Evolutionary conservation across 75 land plant species (phyloP).

Genomic region (Pinus albicaulis): DNA sequence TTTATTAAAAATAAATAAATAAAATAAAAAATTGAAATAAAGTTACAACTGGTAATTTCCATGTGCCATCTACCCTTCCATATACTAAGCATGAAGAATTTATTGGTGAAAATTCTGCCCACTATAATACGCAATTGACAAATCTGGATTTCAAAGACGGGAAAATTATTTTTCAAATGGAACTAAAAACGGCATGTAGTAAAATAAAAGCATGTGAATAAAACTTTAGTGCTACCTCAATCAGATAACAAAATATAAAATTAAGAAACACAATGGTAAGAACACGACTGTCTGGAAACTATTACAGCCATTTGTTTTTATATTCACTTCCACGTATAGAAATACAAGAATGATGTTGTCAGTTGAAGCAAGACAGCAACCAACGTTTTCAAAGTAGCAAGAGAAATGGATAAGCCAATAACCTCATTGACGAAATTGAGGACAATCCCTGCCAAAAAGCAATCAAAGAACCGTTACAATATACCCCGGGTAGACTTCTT

Average conservation of each 20-base stretch:
- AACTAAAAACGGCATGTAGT: neutral
- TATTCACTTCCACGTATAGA: neutral
- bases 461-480: neutral
- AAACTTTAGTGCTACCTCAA: neutral
- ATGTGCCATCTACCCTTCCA: neutral
- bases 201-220: neutral
- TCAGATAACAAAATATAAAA: neutral
- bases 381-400: neutral
- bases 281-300: neutral
- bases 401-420: constrained; percentile 14
- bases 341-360: neutral
- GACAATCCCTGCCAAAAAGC: constrained; percentile 59
- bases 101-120: neutral
- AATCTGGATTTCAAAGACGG: neutral
- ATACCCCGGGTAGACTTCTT: neutral
- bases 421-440: constrained; percentile 89
- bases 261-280: neutral
- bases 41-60: neutral
- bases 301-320: neutral
- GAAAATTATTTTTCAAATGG: neutral
- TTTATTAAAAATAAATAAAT: neutral
- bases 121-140: neutral
- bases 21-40: neutral
- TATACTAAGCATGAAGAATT: neutral
- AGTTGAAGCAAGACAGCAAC: neutral